phyloP scores from a whole-genome alignment of 441 rosid genomes.

The Erodium texanum region DNA sequence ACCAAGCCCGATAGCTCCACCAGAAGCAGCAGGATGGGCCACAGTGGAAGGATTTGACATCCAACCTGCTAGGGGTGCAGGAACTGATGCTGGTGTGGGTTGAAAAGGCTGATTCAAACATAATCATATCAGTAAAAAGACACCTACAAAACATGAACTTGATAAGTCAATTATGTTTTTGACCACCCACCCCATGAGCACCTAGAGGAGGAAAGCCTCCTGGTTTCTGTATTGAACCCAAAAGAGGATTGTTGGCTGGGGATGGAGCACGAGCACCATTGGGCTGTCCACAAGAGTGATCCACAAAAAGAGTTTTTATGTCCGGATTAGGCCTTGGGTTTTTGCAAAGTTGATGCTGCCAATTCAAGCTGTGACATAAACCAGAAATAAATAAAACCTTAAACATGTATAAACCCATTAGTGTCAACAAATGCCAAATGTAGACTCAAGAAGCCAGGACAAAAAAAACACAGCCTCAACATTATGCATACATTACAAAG shows the following conservation, averaged over 20 bases:
- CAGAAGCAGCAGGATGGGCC: conserved; percentile 59
- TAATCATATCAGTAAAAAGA: conserved; percentile 9
- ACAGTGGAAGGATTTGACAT: conserved; percentile 65
- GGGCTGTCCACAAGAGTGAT: conserved; percentile 62
- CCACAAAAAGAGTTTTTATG: conserved; percentile 70
- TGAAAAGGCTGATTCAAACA: conserved; percentile 67
- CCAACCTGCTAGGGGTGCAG: conserved; percentile 72
- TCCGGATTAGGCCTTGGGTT: conserved; percentile 76
- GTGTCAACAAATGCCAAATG: neutral
- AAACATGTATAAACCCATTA: neutral
- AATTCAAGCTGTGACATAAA: conserved; percentile 47
- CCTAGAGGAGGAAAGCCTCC: conserved; percentile 51
- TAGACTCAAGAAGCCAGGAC: neutral
- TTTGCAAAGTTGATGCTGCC: conserved; percentile 85
- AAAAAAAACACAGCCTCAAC: neutral
- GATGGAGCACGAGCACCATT: conserved; percentile 70
- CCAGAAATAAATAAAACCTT: conserved; percentile 4
- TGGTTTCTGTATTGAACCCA: conserved; percentile 52
- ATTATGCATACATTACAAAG: neutral
- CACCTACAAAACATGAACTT: neutral
- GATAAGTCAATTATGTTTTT: conserved; percentile 28
- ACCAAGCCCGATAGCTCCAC: conserved; percentile 51
- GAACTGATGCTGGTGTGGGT: conserved; percentile 53
- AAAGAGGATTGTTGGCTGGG: conserved; percentile 64
- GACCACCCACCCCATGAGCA: conserved; percentile 59